These are phyloP conservation scores for Ceratocystis ficicola DNA, from an alignment of 2,329 filamentous ascomycete genomes.

Conservation along the genomic window DNA sequence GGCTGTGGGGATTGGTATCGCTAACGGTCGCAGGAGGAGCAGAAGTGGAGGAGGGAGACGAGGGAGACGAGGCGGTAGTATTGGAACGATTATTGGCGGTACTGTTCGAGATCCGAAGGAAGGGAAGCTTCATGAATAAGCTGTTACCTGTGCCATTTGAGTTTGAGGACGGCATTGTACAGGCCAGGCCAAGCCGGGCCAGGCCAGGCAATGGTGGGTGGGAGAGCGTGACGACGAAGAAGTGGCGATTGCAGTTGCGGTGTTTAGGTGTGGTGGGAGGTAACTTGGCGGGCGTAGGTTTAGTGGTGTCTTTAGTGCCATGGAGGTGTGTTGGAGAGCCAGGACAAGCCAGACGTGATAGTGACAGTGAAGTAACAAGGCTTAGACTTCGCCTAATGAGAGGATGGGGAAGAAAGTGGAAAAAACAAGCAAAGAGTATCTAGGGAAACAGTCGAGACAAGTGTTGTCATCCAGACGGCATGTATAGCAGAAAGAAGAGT, in stretches of 20 bases:
- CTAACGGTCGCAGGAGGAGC: neutral
- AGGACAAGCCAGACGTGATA: too few species aligned
- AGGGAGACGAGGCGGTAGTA: neutral
- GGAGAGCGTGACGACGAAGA: neutral
- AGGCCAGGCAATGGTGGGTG: neutral
- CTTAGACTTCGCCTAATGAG: too few species aligned
- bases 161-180: slow-evolving; percentile 8
- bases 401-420: neutral
- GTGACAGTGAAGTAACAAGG: too few species aligned
- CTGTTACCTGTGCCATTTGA: neutral
- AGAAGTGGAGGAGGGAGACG: neutral
- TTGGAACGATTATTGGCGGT: neutral
- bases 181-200: neutral
- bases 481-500: neutral
- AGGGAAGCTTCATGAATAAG: slow-evolving; percentile 14
- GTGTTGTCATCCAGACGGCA: neutral
- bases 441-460: neutral
- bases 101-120: slow-evolving; percentile 11
- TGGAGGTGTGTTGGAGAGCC: neutral
- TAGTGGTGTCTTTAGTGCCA: neutral
- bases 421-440: neutral
- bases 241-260: too few species aligned
- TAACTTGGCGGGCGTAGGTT: too few species aligned
- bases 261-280: too few species aligned
- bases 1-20: slow-evolving; percentile 5